Evolutionary conservation across 1,284 basidiomycete species (phyloP), one percentile per base, ranked within the genome.

Genomic region (Tilletiaria anomala): DNA sequence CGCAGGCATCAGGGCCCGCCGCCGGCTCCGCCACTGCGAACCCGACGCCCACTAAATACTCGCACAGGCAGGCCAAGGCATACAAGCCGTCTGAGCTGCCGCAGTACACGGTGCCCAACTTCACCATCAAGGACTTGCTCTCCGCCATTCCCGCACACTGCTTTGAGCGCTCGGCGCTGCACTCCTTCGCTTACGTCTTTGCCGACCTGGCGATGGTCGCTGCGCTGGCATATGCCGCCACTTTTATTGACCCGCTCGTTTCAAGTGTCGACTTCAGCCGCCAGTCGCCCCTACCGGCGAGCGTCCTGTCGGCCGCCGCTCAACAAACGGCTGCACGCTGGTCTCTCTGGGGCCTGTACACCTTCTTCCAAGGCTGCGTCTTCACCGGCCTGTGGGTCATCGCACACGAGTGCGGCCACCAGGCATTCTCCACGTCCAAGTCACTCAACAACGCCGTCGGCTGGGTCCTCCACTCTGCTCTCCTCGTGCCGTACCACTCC

Each of bases 401-500:
- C 50, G 89, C 80, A 15, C 57, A 63, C 50, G 61, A 63, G 50
- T 62, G 60, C 22, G 38, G 38, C 29, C 38, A 39, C 38, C 38
- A 39, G 38, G 38, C 38, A 8, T 39, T 39, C 38, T 24, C 32
- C 32, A 14, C 32, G 19, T 19, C 29, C 32, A 35, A 40, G 32
- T 17, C 20, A 2, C 20, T 96, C 70, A 97, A 97, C 75, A 88
- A 96, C 74, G 69, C 78, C 24, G 84, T 91, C 51, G 91, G 91
- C 22, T 94, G 86, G 83, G 67, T 94, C 48, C 74, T 96, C 29
- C 93, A 97, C 70, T 93, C 88, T 33, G 77, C 76, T 44, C 77
- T 97, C 38, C 80, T 93, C 41, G 91, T 97, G 12, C 91, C 93
- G 8, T 97, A 89, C 72, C 89, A 97, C 69, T 86, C 87, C 17